Conservation (phyloP, 1,139 yeast genomes). For the Saccharomyces hybrid region DNA sequence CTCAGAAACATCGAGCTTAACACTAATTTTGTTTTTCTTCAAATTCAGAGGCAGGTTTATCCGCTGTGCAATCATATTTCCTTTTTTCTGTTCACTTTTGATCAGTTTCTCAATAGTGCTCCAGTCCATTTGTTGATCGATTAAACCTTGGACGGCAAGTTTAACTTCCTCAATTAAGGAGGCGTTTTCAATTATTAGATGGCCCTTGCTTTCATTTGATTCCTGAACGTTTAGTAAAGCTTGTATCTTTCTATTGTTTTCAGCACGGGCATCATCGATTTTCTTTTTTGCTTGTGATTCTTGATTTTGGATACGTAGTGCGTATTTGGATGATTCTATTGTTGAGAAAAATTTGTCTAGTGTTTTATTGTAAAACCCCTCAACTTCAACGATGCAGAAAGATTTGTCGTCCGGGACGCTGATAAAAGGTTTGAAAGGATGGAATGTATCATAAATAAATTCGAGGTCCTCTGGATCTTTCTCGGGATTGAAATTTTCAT, state of each 20-base stretch:
- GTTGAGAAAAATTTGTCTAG: slow-evolving; percentile 81
- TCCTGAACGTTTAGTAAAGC: slow-evolving; percentile 59
- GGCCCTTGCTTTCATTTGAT: slow-evolving; percentile 60
- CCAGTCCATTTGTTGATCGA: slow-evolving; percentile 94
- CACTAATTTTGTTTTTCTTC: slow-evolving; percentile 56
- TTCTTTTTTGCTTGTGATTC: slow-evolving; percentile 68
- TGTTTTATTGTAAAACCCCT: slow-evolving; percentile 64
- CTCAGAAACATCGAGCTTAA: slow-evolving; percentile 36
- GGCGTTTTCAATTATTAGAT: slow-evolving; percentile 61
- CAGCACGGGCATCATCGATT: slow-evolving; percentile 64
- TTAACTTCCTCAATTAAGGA: slow-evolving; percentile 67
- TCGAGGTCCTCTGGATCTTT: slow-evolving; percentile 37
- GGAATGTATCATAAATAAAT: slow-evolving; percentile 69
- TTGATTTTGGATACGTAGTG: slow-evolving; percentile 65
- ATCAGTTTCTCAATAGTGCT: slow-evolving; percentile 73
- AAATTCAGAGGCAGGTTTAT: slow-evolving; percentile 67
- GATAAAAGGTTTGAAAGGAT: slow-evolving; percentile 65
- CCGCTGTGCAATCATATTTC: slow-evolving; percentile 53
- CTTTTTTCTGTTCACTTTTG: slow-evolving; percentile 57
- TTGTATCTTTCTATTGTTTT: slow-evolving; percentile 63
- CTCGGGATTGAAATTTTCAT: slow-evolving; percentile 39
- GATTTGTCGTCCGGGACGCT: slow-evolving; percentile 30
- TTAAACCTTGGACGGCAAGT: slow-evolving; percentile 51
- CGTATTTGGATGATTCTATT: slow-evolving; percentile 71
- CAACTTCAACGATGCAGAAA: slow-evolving; percentile 35